Percentiles rank a stretch among this genome's conserved stretches.
Evolutionary conservation across 768 basidiomycete species (phyloP).

Genomic region (Tricholomella constricta): DNA sequence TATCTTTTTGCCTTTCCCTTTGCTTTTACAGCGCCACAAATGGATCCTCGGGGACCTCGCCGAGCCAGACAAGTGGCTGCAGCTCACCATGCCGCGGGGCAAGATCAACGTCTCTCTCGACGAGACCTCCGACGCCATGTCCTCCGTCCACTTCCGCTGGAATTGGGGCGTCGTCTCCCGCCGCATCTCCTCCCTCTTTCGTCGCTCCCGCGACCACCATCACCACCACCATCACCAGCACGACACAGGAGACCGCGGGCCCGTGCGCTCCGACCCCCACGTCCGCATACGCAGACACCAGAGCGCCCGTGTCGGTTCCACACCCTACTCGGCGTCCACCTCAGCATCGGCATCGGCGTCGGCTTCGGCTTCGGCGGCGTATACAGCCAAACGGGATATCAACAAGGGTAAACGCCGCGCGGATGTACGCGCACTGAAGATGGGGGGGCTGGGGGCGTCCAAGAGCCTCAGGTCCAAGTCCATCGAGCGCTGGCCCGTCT

Average conservation of each 20-base stretch:
- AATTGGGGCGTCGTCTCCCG: constrained; percentile 48
- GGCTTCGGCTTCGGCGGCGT: too few species aligned
- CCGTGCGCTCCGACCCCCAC: constrained; percentile 26
- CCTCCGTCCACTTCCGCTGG: constrained; percentile 63
- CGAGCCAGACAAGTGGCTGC: constrained; percentile 71
- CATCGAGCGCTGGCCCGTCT: constrained; percentile 30
- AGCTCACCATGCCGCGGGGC: constrained; percentile 36
- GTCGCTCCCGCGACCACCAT: constrained; percentile 35
- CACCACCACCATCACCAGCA: constrained; percentile 6
- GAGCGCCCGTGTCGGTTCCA: constrained; percentile 7
- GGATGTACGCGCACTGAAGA: neutral
- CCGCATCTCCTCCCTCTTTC: constrained; percentile 54
- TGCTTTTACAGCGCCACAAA: constrained; percentile 44
- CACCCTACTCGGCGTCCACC: too few species aligned
- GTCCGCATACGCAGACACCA: constrained; percentile 16
- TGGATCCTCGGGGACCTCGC: constrained; percentile 74
- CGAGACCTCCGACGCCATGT: constrained; percentile 78
- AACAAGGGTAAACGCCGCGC: constrained; percentile 27
- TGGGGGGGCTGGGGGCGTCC: neutral
- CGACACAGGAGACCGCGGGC: constrained; percentile 13
- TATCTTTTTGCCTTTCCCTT: neutral
- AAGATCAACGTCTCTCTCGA: constrained; percentile 63
- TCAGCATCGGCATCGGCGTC: too few species aligned
- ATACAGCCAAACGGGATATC: constrained; percentile 25
- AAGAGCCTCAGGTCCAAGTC: constrained; percentile 30